These are phyloP conservation scores for Batkoa obscura DNA, from an alignment of 371 early-diverging fungal species.

Conservation along the genomic window DNA sequence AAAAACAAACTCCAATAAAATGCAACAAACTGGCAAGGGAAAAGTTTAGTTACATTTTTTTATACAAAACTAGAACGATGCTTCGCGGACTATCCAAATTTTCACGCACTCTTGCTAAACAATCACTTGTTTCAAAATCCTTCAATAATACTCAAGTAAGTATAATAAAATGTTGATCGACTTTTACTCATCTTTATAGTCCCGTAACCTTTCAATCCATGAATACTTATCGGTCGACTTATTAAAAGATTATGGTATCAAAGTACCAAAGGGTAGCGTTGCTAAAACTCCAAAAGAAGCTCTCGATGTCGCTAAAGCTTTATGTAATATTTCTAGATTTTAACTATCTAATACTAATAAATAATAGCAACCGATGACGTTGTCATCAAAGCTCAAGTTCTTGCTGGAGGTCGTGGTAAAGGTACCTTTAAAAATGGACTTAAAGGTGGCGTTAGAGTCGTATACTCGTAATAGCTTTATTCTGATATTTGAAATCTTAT, in stretches of 20 bases:
- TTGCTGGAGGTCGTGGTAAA: slow-evolving; percentile 98
- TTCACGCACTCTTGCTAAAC: too few relatives aligned
- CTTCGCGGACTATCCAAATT: too few relatives aligned
- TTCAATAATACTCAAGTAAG: too few relatives aligned
- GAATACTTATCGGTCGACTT: slow-evolving; percentile 89
- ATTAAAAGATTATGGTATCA: slow-evolving; percentile 77
- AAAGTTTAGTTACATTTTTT: too few relatives aligned
- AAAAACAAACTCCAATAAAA: too few relatives aligned
- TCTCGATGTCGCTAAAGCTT: slow-evolving; percentile 56
- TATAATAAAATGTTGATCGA: too few relatives aligned
- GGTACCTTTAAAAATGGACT: slow-evolving; percentile 86
- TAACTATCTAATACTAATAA: neutral
- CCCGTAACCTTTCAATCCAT: slow-evolving; percentile 88
- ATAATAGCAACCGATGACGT: slow-evolving; percentile 51
- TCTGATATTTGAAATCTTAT: neutral
- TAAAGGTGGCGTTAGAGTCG: slow-evolving; percentile 90
- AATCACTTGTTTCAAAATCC: too few relatives aligned
- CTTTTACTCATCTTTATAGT: slow-evolving; percentile 12
- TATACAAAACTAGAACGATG: too few relatives aligned
- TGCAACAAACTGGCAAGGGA: too few relatives aligned
- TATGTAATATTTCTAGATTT: slow-evolving; percentile 31
- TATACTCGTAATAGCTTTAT: slow-evolving; percentile 57
- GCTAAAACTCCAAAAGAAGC: slow-evolving; percentile 83
- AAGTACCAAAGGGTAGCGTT: slow-evolving; percentile 73
- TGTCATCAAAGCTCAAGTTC: slow-evolving; percentile 96